These are phyloP conservation scores for Zopfochytrium polystomum DNA, from an alignment of 371 early-diverging fungal genomes.

Conservation along the genomic window DNA sequence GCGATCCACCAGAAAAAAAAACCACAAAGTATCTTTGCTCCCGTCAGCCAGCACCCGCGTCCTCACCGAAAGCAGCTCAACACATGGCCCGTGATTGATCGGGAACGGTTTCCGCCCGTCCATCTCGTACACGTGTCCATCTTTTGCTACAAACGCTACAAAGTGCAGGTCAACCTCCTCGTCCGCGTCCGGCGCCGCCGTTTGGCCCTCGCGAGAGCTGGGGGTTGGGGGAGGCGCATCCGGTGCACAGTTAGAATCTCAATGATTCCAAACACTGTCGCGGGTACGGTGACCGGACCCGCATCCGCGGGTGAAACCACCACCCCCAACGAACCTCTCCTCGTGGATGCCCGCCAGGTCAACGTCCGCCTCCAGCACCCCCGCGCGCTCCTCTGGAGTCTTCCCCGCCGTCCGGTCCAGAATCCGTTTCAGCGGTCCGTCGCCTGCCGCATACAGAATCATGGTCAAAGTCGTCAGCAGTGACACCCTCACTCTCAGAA, in stretches of 20 bases:
- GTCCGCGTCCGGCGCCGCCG: slow-evolving; percentile 67
- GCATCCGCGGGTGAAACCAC: slow-evolving; percentile 22
- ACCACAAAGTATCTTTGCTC: no score
- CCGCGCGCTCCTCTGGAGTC: slow-evolving; percentile 70
- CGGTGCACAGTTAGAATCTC: no score
- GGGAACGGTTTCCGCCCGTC: slow-evolving; percentile 82
- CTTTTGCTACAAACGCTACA: slow-evolving; percentile 71
- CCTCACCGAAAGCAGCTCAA: no score
- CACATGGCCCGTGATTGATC: slow-evolving; percentile 88
- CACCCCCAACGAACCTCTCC: slow-evolving; percentile 12
- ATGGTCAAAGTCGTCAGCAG: background rate
- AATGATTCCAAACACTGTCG: no score
- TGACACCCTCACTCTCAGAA: slow-evolving; percentile 13
- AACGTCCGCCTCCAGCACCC: slow-evolving; percentile 58
- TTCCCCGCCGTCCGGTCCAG: slow-evolving; percentile 55
- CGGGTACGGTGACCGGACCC: no score
- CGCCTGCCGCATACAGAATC: slow-evolving; percentile 30
- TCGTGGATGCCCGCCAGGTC: slow-evolving; percentile 44
- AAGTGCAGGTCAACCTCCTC: slow-evolving; percentile 80
- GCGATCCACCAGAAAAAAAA: no score
- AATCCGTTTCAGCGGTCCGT: slow-evolving; percentile 61
- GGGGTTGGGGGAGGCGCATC: no score
- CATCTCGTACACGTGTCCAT: slow-evolving; percentile 77
- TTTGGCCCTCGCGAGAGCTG: slow-evolving; percentile 77
- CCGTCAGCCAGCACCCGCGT: no score